Evolutionary conservation across 2,329 filamentous ascomycete species (phyloP), one percentile per base, ranked within the genome.

Genomic region (Monilinia aucupariae): DNA sequence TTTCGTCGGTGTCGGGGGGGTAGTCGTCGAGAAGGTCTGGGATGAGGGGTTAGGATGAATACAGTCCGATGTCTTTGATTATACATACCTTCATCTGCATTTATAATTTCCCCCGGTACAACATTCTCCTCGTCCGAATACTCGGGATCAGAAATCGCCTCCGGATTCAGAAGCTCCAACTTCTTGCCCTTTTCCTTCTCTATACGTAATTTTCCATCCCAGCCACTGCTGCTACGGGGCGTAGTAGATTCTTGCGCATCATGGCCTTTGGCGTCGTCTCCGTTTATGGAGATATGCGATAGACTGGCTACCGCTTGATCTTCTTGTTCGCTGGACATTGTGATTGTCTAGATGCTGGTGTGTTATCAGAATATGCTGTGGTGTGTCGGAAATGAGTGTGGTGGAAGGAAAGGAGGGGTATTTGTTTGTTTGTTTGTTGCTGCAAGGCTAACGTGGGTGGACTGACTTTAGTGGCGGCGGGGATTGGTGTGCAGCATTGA

Each of bases 151-250:
- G 89, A 89, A 59, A 96, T 76, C 12, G 89, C 90, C 72, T 94
- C 91, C 2, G 91, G 89, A 71, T 96, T 96, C 30, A 83, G 80
- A 53, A 96, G 78, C 39, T 85, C 79, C 2, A 86, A 81, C 72
- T 84, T 87, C 71, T 86, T 86, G 41, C 54, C 54, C n/a, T 22
- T 34, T 9, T 47, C 54, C 15, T 62, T 62, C 66, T 89, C 86
- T 58, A 96, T 77, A 47, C 90, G 82, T 64, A 93, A 80, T 77
- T 93, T 93, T 67, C 90, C 90, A 75, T 93, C 90, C 90, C 90
- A 93, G 65, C 90, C 90, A 71, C 83, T 86, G 76, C 82, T 85
- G 69, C 85, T 83, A n/a, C 68, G 67, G 12, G 72, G 71, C 3
- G 69, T 63, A 4, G 53, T 64, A 17, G 62, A 58, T 45, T 64